These are phyloP conservation scores for Acephala macrosclerotiorum DNA, from an alignment of 2,329 filamentous ascomycete genomes.

Conservation along the genomic window DNA sequence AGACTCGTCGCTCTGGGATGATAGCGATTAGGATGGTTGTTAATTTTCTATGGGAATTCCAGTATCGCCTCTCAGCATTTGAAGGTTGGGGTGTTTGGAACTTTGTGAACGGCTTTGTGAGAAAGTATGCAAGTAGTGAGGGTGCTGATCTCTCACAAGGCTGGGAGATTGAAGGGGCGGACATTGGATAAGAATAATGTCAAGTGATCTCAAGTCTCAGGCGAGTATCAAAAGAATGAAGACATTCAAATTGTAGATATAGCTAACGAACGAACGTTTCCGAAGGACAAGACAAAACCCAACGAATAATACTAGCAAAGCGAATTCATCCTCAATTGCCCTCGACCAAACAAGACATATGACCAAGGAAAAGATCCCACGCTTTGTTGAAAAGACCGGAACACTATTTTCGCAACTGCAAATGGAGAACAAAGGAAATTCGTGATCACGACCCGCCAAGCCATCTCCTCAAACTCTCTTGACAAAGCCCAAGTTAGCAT, in stretches of 20 bases:
- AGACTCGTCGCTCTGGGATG: no score
- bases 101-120: no score
- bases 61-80: no score
- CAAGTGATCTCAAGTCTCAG: not conserved
- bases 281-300: not conserved
- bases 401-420: not conserved
- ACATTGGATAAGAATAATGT: no score
- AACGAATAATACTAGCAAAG: not conserved
- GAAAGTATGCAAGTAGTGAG: no score
- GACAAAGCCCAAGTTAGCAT: slow-evolving; percentile 18
- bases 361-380: not conserved
- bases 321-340: not conserved
- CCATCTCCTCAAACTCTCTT: slow-evolving; percentile 10
- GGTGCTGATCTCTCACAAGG: no score
- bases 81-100: no score
- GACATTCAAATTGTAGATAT: not conserved
- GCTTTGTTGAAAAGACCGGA: not conserved
- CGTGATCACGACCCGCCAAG: not conserved
- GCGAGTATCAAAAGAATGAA: not conserved
- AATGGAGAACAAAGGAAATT: not conserved
- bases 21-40: no score
- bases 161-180: no score
- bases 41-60: no score
- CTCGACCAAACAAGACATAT: not conserved
- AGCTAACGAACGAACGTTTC: not conserved